Conservation (phyloP, 2,329 filamentous ascomycete genomes). For the Fusarium sp. region DNA sequence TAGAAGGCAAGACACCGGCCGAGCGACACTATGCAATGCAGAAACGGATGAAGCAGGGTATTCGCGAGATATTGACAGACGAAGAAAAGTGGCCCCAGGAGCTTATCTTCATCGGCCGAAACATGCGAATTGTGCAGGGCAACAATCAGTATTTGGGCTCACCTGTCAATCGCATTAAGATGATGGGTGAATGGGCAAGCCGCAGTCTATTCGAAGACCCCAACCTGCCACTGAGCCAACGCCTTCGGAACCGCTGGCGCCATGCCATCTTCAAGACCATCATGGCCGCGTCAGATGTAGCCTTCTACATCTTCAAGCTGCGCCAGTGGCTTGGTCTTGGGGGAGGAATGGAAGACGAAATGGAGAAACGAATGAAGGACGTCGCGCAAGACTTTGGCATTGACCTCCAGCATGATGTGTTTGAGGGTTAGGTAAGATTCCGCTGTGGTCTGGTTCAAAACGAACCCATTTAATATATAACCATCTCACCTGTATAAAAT, state of each 20-base stretch:
- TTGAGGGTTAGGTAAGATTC: slow-evolving; percentile 73
- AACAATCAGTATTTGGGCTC: slow-evolving; percentile 92
- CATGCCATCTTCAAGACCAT: slow-evolving; percentile 87
- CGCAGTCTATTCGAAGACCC: slow-evolving; percentile 81
- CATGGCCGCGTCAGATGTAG: slow-evolving; percentile 78
- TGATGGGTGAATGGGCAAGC: slow-evolving; percentile 91
- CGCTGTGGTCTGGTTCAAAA: background rate
- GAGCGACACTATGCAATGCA: slow-evolving; percentile 93
- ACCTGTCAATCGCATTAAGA: slow-evolving; percentile 92
- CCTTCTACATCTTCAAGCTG: slow-evolving; percentile 84
- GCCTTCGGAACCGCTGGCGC: slow-evolving; percentile 75
- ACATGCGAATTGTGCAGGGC: slow-evolving; percentile 91
- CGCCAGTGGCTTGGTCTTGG: slow-evolving; percentile 81
- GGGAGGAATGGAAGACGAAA: slow-evolving; percentile 91
- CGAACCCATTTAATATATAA: slow-evolving; percentile 12
- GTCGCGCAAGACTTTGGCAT: slow-evolving; percentile 94
- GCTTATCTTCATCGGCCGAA: slow-evolving; percentile 90
- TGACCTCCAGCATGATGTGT: slow-evolving; percentile 87
- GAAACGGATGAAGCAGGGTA: slow-evolving; percentile 77
- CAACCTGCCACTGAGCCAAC: slow-evolving; percentile 70
- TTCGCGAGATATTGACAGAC: slow-evolving; percentile 78
- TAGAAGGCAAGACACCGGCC: slow-evolving; percentile 66
- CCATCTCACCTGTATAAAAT: slow-evolving; percentile 11
- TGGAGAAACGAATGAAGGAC: slow-evolving; percentile 86
- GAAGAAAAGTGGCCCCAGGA: slow-evolving; percentile 91